Evolutionary conservation across 2,329 filamentous ascomycete genomes (phyloP).

Genomic region (Kalmusia sp.): DNA sequence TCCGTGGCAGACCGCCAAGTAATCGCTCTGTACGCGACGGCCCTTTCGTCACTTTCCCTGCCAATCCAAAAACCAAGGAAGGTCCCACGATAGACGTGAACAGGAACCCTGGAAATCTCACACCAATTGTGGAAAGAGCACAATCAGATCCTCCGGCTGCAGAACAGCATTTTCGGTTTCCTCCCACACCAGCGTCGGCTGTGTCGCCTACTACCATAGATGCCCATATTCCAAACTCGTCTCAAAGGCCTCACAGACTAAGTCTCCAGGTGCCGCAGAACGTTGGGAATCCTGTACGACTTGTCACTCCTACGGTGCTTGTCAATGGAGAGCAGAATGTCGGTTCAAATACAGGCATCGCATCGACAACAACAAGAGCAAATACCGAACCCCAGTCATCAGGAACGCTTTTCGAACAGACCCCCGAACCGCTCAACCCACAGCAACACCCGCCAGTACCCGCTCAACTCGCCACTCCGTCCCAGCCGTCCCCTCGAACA

Average conservation of each 20-base stretch:
- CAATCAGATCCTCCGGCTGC: slow-evolving; percentile 46
- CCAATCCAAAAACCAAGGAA: slow-evolving; percentile 61
- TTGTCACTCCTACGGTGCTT: slow-evolving; percentile 66
- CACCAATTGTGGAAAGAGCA: slow-evolving; percentile 53
- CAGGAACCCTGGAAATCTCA: slow-evolving; percentile 50
- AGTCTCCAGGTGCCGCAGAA: slow-evolving; percentile 70
- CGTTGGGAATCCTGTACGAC: slow-evolving; percentile 64
- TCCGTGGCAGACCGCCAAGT: slow-evolving; percentile 80
- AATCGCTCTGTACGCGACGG: slow-evolving; percentile 71
- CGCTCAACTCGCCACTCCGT: slow-evolving; percentile 30
- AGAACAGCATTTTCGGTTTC: slow-evolving; percentile 47
- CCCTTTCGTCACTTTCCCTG: slow-evolving; percentile 73
- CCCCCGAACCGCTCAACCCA: slow-evolving; percentile 11
- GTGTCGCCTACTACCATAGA: slow-evolving; percentile 39
- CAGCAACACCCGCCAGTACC: slow-evolving; percentile 33
- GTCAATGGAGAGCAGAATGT: slow-evolving; percentile 58
- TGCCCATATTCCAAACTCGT: slow-evolving; percentile 24
- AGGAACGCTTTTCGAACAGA: slow-evolving; percentile 25
- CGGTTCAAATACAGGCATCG: slow-evolving; percentile 29
- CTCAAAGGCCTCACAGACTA: slow-evolving; percentile 58
- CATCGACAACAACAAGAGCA: slow-evolving; percentile 31
- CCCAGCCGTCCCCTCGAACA: slow-evolving; percentile 38
- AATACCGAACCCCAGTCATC: slow-evolving; percentile 26
- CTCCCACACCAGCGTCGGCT: slow-evolving; percentile 48
- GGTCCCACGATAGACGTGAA: slow-evolving; percentile 55